These are phyloP conservation scores for Paraconiothyrium sp. DNA, from an alignment of 2,329 filamentous ascomycete species.

Conservation along the genomic window DNA sequence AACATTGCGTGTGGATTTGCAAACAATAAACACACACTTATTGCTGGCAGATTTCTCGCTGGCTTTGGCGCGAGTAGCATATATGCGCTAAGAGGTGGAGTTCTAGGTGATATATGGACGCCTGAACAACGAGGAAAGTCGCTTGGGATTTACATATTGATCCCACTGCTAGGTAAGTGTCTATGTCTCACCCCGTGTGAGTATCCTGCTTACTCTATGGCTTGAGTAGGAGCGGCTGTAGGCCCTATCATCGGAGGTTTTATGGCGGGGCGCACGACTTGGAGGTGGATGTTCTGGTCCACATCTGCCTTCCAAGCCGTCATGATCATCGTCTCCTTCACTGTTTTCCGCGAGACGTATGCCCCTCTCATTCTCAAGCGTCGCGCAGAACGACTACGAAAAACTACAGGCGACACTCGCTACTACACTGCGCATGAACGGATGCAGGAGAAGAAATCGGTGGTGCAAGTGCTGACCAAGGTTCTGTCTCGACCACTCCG, in stretches of 20 bases:
- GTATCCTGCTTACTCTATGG: neutral
- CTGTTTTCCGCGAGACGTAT: slow-evolving; percentile 56
- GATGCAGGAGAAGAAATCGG: slow-evolving; percentile 15
- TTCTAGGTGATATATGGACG: slow-evolving; percentile 38
- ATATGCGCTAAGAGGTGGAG: slow-evolving; percentile 33
- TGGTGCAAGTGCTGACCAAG: slow-evolving; percentile 53
- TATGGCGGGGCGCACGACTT: slow-evolving; percentile 35
- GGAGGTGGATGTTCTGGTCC: slow-evolving; percentile 44
- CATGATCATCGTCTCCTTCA: slow-evolving; percentile 44
- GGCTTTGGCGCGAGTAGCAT: slow-evolving; percentile 39
- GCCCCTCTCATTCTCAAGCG: slow-evolving; percentile 54
- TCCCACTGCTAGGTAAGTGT: slow-evolving; percentile 27
- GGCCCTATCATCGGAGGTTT: slow-evolving; percentile 42
- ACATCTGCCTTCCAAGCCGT: slow-evolving; percentile 38
- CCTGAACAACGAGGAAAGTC: slow-evolving; percentile 33
- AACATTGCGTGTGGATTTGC: slow-evolving; percentile 40
- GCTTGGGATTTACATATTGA: slow-evolving; percentile 34
- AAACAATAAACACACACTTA: slow-evolving; percentile 32
- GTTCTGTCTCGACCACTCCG: slow-evolving; percentile 62
- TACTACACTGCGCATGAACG: slow-evolving; percentile 45
- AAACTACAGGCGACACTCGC: slow-evolving; percentile 76
- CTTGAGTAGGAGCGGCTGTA: slow-evolving; percentile 14
- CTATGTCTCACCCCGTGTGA: too few relatives aligned
- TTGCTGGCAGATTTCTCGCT: slow-evolving; percentile 36
- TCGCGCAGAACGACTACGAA: slow-evolving; percentile 33